phyloP scores from a whole-genome alignment of 345 rosid genomes.

The Salix suchowensis region DNA sequence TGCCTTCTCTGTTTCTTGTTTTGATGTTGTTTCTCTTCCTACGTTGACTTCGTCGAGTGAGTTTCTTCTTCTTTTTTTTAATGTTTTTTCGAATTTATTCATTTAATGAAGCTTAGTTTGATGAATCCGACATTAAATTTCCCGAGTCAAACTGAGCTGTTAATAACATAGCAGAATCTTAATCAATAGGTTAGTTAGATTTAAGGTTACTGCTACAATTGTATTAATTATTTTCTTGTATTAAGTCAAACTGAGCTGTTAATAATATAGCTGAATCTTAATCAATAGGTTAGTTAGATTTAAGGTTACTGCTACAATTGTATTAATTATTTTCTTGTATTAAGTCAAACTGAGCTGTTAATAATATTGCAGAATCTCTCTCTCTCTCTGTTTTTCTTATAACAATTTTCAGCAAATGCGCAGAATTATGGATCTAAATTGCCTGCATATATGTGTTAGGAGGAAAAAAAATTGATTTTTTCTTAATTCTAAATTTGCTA shows the following conservation, averaged over 20 bases:
- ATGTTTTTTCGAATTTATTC: not conserved
- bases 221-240: no score
- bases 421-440: not conserved
- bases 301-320: not conserved
- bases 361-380: no score
- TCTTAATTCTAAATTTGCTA: not conserved
- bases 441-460: not conserved
- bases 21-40: not conserved
- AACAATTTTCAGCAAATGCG: not conserved
- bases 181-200: not conserved
- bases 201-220: no score
- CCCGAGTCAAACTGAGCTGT: not conserved
- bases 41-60: not conserved
- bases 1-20: not conserved
- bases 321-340: not conserved
- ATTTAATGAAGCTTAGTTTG: not conserved
- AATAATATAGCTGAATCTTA: not conserved
- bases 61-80: not conserved
- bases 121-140: not conserved
- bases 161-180: not conserved
- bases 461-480: not conserved
- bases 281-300: not conserved
- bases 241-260: no score
- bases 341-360: no score
- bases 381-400: no score